These are phyloP conservation scores for Zoysia pacifica DNA, from an alignment of 176 grass and related monocot genomes.

Conservation along the genomic window DNA sequence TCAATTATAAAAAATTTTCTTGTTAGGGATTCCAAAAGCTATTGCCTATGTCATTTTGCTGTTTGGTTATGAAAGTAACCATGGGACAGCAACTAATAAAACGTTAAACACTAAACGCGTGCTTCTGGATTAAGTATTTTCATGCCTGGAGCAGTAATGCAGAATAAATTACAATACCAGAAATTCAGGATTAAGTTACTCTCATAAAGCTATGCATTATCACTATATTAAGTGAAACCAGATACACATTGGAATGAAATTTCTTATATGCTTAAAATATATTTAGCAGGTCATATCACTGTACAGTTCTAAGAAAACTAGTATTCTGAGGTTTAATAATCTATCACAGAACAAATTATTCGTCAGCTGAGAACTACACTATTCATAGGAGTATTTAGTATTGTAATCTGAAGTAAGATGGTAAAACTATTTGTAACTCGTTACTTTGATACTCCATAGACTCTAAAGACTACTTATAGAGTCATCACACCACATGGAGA, in stretches of 20 bases:
- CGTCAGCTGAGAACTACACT: neutral
- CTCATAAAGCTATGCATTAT: neutral
- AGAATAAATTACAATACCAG: neutral
- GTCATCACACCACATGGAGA: neutral
- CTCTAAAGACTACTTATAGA: slow-evolving; percentile 13
- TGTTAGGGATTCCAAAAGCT: neutral
- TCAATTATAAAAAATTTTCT: too few species aligned
- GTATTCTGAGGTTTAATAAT: neutral
- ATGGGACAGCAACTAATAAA: neutral
- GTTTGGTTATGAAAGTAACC: slow-evolving; percentile 9
- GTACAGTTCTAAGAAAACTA: neutral
- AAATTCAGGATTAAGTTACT: slow-evolving; percentile 18
- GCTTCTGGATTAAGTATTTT: neutral
- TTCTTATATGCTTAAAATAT: neutral
- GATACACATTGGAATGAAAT: neutral
- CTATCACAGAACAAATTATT: slow-evolving; percentile 9
- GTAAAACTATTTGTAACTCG: neutral
- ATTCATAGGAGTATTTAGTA: slow-evolving; percentile 24
- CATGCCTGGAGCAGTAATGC: slow-evolving; percentile 14
- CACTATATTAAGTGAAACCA: neutral
- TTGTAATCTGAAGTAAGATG: slow-evolving; percentile 1
- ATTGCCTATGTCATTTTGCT: neutral
- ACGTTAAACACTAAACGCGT: neutral
- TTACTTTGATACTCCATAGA: slow-evolving; percentile 1
- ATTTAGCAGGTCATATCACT: neutral